phyloP scores from a whole-genome alignment of 2,329 filamentous ascomycete genomes.

The Colletotrichum sojae region DNA sequence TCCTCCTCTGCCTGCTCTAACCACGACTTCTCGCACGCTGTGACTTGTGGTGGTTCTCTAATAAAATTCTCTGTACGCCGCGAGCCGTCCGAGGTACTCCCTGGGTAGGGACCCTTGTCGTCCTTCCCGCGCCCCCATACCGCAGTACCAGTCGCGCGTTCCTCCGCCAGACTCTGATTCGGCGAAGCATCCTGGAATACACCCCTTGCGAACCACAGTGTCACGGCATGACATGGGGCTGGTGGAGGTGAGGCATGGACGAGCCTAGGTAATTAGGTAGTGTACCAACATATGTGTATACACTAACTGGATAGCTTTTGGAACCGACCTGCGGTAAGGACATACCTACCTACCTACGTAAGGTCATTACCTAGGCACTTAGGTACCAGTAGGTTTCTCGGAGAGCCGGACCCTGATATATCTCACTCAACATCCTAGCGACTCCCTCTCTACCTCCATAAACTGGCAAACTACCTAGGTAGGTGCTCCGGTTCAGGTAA shows the following conservation, averaged over 20 bases:
- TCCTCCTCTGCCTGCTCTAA: not conserved
- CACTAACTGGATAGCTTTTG: too few relatives aligned
- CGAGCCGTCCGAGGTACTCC: slow-evolving; percentile 6
- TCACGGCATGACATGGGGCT: slow-evolving; percentile 9
- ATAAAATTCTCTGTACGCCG: slow-evolving; percentile 18
- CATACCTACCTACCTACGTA: too few relatives aligned
- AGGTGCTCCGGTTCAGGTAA: too few relatives aligned
- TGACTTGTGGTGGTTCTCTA: not conserved
- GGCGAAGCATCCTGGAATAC: slow-evolving; percentile 28
- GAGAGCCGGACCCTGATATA: too few relatives aligned
- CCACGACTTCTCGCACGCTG: too few relatives aligned
- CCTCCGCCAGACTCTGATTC: slow-evolving; percentile 30
- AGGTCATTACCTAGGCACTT: too few relatives aligned
- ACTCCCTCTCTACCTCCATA: too few relatives aligned
- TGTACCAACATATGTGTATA: not conserved
- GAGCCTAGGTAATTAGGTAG: not conserved
- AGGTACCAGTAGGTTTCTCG: too few relatives aligned
- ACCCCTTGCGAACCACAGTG: slow-evolving; percentile 15
- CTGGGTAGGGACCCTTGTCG: slow-evolving; percentile 9
- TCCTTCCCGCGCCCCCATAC: slow-evolving; percentile 32
- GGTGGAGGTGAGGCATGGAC: slow-evolving; percentile 6
- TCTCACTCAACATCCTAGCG: too few relatives aligned
- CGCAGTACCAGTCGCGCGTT: slow-evolving; percentile 19
- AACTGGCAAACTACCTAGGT: too few relatives aligned
- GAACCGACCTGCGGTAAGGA: too few relatives aligned